These are phyloP conservation scores for Aspergillus taichungensis DNA, from an alignment of 495 filamentous ascomycete genomes.

Conservation along the genomic window DNA sequence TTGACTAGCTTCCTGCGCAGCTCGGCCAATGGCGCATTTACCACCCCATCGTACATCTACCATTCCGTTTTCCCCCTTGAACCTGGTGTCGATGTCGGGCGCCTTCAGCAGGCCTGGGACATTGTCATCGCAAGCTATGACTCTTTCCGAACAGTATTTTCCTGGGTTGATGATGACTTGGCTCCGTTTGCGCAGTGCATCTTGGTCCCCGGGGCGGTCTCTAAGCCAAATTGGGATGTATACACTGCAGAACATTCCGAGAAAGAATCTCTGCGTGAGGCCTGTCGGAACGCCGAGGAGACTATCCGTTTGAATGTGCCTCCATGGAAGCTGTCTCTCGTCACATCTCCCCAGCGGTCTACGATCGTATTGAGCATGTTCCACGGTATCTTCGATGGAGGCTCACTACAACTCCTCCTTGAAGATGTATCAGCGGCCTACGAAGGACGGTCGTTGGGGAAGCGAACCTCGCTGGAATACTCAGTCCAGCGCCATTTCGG, in stretches of 20 bases:
- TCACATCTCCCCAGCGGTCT: constrained; percentile 13
- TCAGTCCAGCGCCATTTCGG: constrained; percentile 26
- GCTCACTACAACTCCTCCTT: constrained; percentile 59
- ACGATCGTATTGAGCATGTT: constrained; percentile 59
- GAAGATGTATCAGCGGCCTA: constrained; percentile 42
- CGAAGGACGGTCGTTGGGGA: constrained; percentile 17
- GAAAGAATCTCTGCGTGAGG: constrained; percentile 16
- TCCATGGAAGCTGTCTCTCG: constrained; percentile 26
- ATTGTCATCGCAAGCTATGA: constrained; percentile 33
- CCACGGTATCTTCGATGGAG: constrained; percentile 75
- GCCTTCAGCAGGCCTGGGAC: constrained; percentile 43
- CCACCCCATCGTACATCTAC: constrained; percentile 53
- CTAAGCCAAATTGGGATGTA: constrained; percentile 35
- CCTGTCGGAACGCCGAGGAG: constrained; percentile 9
- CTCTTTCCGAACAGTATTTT: constrained; percentile 57
- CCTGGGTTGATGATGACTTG: constrained; percentile 55
- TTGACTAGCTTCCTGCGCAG: constrained; percentile 50
- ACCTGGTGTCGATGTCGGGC: constrained; percentile 23
- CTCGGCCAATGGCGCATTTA: constrained; percentile 14
- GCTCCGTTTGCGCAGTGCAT: constrained; percentile 54
- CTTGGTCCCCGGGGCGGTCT: background rate
- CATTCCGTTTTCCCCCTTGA: constrained; percentile 48
- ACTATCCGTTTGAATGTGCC: constrained; percentile 16
- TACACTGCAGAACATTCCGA: constrained; percentile 16
- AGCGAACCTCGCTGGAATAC: constrained; percentile 17